Evolutionary conservation across 371 early-diverging fungal species (phyloP).

Genomic region (Mucor sp.): DNA sequence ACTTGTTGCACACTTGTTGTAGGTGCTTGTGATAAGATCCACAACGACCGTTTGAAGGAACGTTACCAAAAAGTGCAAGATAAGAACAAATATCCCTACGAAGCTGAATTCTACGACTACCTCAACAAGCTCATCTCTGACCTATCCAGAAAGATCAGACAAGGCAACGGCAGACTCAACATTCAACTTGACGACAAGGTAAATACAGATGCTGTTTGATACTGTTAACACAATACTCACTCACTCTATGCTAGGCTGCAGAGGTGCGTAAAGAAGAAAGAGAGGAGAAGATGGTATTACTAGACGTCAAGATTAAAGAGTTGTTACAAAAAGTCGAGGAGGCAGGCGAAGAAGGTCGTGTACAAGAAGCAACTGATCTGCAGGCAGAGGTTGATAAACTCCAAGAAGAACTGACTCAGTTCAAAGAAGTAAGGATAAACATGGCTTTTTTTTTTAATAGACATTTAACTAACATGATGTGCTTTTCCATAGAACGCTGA

Average conservation of each 20-base stretch:
- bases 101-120: conserved; percentile 74
- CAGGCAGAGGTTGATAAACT: conserved; percentile 68
- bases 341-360: conserved; percentile 79
- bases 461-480: background rate
- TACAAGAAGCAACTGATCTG: conserved; percentile 74
- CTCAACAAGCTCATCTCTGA: conserved; percentile 73
- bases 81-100: conserved; percentile 72
- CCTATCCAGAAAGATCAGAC: conserved; percentile 74
- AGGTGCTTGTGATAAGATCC: conserved; percentile 75
- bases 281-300: conserved; percentile 77
- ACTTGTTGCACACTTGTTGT: background rate
- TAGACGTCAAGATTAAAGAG: conserved; percentile 85
- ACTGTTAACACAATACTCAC: background rate
- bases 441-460: too few relatives aligned
- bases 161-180: conserved; percentile 75
- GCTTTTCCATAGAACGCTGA: conserved; percentile 52
- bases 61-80: conserved; percentile 74
- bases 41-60: conserved; percentile 80
- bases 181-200: conserved; percentile 75
- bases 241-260: conserved; percentile 36
- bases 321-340: conserved; percentile 69
- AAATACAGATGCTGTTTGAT: conserved; percentile 8
- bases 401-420: conserved; percentile 62
- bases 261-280: conserved; percentile 79
- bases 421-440: conserved; percentile 56